Base-by-base conservation (phyloP, 2,329 filamentous ascomycete genomes). In the Monosporascus sp. region DNA sequence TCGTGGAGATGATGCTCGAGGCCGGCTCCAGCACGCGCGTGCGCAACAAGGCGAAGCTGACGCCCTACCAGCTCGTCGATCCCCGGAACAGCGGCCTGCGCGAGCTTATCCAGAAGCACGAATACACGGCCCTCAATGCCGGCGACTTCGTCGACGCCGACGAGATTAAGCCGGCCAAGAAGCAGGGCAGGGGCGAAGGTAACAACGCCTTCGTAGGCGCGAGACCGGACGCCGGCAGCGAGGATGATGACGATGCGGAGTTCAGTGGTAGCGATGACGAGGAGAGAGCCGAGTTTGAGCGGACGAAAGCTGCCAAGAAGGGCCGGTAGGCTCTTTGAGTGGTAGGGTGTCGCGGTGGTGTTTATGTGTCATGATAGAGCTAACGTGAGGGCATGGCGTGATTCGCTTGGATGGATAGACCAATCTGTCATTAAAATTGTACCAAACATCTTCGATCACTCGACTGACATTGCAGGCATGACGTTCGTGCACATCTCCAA, bases 1-100 rank as follows among this genome's bases (percentile, higher is more conserved):
- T 94, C 51, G 80, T 93, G 61, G 80, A 86, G 62, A 90, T 94
- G 78, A 84, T 95, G 78, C 79, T 93, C 59, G 89, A 94, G 73
- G 89, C 89, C 51, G 90, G 90, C 54, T 79, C 75, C 49, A 78
- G 72, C 71, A 71, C 80, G 52, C 77, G 81, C 56, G 62, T 76
- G 63, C 76, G 75, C 70, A 93, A 93, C 75, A 88, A 87, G 72
- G 86, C 83, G 51, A 86, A 87, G 63, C 78, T 91, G 55, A 89
- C 85, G 49, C 80, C 89, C 28, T 67, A 80, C 51, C 86, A 91
- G 70, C 79, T 93, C 56, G 86, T 86, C 51, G 89, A 93, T 70
- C 89, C 88, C 17, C 67, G 78, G 48, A 90, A 92, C 70, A 65
- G 67, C 24, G 79, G 77, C 51, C 74, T 92, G 51, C 75, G 79